Base-by-base conservation (phyloP, 495 filamentous ascomycete species). In the Bombardia bombarda region DNA sequence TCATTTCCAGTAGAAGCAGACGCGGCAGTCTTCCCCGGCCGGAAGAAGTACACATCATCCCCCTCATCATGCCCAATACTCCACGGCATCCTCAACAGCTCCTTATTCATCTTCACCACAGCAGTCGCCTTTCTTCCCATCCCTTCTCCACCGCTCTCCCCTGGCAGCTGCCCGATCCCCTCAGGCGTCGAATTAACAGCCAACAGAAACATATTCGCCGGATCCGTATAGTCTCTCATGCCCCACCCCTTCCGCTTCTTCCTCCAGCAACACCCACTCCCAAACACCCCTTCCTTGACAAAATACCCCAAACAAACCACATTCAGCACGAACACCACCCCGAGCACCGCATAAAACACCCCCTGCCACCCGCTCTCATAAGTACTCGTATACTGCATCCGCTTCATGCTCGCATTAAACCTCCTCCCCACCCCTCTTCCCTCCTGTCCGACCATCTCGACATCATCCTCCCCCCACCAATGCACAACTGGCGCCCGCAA, bases 171-270 rank as follows among this genome's bases (percentile, higher is more conserved):
- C 17, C 64, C 40, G 20, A 67, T 74, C 0, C n/a, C n/a, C n/a
- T n/a, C n/a, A n/a, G 75, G 68, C 17, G 84, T 84, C 32, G 74
- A 79, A 54, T 86, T 86, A 22, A 88, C 59, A 2, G 83, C 76
- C 1, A 88, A 59, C 1, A 78, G 60, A 55, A 88, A 88, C 0
- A 87, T 59, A 47, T 87, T 86, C 38, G 75, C 73, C 1, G 83
- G 83, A 46, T 90, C 84, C 12, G 80, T 84, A 61, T 82, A 87
- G 56, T 88, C 85, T 9, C 78, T 47, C 14, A 50, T 32, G 3
- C 38, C 34, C 17, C 44, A 31, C 2, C 49, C 37, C n/a, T 20
- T 16, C 1, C 40, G 30, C 7, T 39, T 23, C n/a, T 31, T 12
- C 26, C n/a, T n/a, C n/a, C n/a, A n/a, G n/a, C n/a, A n/a, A n/a